These are phyloP conservation scores for Diaporthe vaccinii DNA, from an alignment of 2,329 filamentous ascomycete genomes.

Conservation along the genomic window DNA sequence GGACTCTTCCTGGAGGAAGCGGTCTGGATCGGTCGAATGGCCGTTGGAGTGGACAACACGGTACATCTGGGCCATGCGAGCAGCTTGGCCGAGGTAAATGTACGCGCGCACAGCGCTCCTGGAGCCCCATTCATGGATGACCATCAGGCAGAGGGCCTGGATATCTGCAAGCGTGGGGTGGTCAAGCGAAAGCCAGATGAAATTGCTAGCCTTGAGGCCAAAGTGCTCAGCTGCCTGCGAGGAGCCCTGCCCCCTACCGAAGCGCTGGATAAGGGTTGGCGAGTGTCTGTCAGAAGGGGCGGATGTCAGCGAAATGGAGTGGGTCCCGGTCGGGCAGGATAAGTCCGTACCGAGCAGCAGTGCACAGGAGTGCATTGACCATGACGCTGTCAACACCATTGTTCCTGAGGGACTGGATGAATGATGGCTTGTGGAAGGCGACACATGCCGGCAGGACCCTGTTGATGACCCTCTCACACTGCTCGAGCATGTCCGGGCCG, in stretches of 20 bases:
- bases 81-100: constrained; percentile 73
- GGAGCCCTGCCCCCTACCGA: constrained; percentile 63
- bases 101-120: constrained; percentile 73
- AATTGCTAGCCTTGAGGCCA: constrained; percentile 68
- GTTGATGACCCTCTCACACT: constrained; percentile 72
- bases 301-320: constrained; percentile 23
- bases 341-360: constrained; percentile 67
- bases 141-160: constrained; percentile 71
- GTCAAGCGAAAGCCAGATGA: constrained; percentile 71
- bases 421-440: constrained; percentile 74
- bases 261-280: constrained; percentile 68
- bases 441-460: constrained; percentile 73
- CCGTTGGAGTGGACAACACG: constrained; percentile 70
- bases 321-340: background rate
- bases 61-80: constrained; percentile 76
- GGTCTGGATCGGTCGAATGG: constrained; percentile 64
- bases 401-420: constrained; percentile 72
- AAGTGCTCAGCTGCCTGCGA: constrained; percentile 71
- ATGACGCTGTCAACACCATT: constrained; percentile 68
- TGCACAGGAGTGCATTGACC: constrained; percentile 70
- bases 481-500: constrained; percentile 69
- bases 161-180: constrained; percentile 72
- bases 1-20: constrained; percentile 72
- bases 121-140: constrained; percentile 74
- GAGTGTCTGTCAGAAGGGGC: constrained; percentile 61